Evolutionary conservation across 768 basidiomycete genomes (phyloP), one percentile per base, ranked within the genome.

Genomic region (Mycena vulgaris): DNA sequence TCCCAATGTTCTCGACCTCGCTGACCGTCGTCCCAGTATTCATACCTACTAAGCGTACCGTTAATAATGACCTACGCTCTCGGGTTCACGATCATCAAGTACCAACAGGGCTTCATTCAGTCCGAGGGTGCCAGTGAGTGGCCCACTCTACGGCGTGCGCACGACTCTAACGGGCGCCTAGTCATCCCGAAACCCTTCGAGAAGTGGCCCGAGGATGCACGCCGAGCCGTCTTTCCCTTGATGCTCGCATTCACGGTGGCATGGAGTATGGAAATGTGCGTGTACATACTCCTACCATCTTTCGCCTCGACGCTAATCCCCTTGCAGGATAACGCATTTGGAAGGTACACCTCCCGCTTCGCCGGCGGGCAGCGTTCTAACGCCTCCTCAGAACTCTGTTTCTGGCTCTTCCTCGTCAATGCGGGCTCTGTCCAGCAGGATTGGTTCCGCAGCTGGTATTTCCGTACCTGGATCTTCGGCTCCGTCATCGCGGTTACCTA

Each of bases 371-470:
- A 47, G 5, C 30, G 64, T 23, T 56, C 67, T 69, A 35, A 69
- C 51, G 23, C 55, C 33, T 56, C 10, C 66, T 3, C 30, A 94
- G 94, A 96, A 74, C 84, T 95, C 0, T 95, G 93, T 75, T 96
- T 96, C 78, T 95, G 95, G 94, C 81, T 95, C 16, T 96, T 94
- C 82, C 87, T 96, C 40, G 83, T 95, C 56, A 92, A 92, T 65
- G 83, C 92, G 2, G 83, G 87, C 23, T 84, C 89, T 0, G 78
- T 80, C 1, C 88, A 92, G 70, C 90, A 88, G 75, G 87, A 93
- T 74, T 96, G 94, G 94, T 95, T 95, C 82, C 81, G 83, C 21
- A 93, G 89, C 75, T 69, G 82, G 23, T 94, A 94, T 74, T 95
- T 94, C 85, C 93, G 88, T 78, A 82, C 83, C 3, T 95, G 94